phyloP scores from a whole-genome alignment of 129 eudicot genomes.

The Mikania micrantha region DNA sequence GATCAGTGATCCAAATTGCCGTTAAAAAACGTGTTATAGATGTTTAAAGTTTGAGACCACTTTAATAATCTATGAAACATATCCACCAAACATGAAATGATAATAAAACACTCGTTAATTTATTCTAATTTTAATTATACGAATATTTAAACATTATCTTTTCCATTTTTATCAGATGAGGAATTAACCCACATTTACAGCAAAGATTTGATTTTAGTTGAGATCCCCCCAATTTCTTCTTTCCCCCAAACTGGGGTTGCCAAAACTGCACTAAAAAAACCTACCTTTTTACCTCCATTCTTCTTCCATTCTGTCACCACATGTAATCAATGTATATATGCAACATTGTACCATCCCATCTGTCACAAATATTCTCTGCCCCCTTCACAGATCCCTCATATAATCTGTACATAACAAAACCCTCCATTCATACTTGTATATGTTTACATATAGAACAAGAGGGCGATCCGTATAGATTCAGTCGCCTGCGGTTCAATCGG shows the following conservation, averaged over 20 bases:
- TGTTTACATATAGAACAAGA: neutral
- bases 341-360: conserved; percentile 26
- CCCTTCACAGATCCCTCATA: conserved; percentile 26
- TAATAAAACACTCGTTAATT: no score
- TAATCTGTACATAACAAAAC: conserved; percentile 16
- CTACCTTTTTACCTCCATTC: conserved; percentile 19
- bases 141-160: neutral
- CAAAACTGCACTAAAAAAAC: conserved; percentile 22
- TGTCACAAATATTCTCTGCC: conserved; percentile 25
- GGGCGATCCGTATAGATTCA: conserved; percentile 16
- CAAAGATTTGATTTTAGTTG: conserved; percentile 10
- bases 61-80: no score
- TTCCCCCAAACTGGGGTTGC: conserved; percentile 24
- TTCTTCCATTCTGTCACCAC: conserved; percentile 30
- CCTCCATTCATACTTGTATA: conserved; percentile 4
- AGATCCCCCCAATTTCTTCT: conserved; percentile 13
- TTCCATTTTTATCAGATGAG: neutral
- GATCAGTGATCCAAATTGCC: no score
- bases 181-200: conserved; percentile 7
- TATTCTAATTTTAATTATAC: no score
- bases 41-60: no score
- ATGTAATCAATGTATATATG: conserved; percentile 2
- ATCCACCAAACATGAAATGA: no score
- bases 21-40: no score
- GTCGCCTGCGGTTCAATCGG: neutral